Percentiles rank a stretch among this genome's conserved stretches.
These are phyloP conservation scores for Pythium phragmitis DNA, from an alignment of 352 stramenopile species.

Conservation along the genomic window DNA sequence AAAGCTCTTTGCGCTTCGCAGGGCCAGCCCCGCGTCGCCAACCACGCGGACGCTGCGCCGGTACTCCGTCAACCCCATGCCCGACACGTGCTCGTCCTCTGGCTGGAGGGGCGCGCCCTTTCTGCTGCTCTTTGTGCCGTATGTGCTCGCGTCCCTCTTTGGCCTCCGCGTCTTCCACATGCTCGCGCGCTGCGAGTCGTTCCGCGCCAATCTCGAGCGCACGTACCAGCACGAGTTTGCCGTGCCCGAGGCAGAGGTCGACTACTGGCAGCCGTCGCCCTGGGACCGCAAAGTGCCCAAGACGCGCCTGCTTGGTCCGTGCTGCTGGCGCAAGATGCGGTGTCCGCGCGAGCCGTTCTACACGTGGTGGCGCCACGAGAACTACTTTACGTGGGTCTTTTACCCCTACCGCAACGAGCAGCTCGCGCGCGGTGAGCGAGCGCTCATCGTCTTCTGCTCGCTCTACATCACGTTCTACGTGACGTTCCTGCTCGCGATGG, in stretches of 20 bases:
- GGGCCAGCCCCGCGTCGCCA: conserved; percentile 2
- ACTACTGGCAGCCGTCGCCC: conserved; percentile 68
- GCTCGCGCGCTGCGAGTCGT: conserved; percentile 51
- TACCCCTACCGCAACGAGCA: conserved; percentile 66
- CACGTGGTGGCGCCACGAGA: conserved; percentile 74
- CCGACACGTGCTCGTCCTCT: conserved; percentile 45
- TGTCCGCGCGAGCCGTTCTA: conserved; percentile 64
- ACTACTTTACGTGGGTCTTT: conserved; percentile 81
- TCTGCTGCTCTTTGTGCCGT: conserved; percentile 60
- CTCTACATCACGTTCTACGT: conserved; percentile 80
- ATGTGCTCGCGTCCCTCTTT: conserved; percentile 49
- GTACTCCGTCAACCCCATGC: conserved; percentile 66
- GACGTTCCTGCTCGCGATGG: conserved; percentile 63
- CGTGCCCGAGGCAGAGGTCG: conserved; percentile 60
- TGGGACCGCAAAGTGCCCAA: conserved; percentile 75
- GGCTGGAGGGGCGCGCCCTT: conserved; percentile 47
- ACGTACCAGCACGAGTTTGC: conserved; percentile 54
- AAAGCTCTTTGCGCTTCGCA: conserved; percentile 49
- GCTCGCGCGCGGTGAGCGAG: conserved; percentile 53
- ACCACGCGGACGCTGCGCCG: conserved; percentile 1
- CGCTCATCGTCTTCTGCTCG: conserved; percentile 65
- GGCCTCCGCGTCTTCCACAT: conserved; percentile 66
- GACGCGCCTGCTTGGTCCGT: conserved; percentile 55
- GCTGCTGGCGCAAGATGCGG: conserved; percentile 68
- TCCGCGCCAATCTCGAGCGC: conserved; percentile 57